Evolutionary conservation across 495 filamentous ascomycete genomes (phyloP), one percentile per base, ranked within the genome.

Genomic region (Penicillium fimorum): DNA sequence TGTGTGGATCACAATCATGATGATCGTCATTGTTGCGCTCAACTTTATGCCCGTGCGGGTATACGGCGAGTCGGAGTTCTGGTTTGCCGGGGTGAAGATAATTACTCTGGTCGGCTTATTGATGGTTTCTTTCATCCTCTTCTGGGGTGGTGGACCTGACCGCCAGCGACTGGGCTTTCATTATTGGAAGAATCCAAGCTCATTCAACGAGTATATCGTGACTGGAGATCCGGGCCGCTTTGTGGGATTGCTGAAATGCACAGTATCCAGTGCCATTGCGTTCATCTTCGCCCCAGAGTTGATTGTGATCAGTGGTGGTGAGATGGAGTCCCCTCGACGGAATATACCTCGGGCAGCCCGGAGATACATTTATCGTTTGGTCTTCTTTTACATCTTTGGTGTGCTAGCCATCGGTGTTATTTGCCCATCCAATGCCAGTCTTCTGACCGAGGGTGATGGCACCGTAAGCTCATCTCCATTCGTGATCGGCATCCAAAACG

Each of bases 361-460:
- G 42, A 84, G 90, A 53, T 89, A 90, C 52, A 93, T 96, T 71
- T 92, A 88, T 79, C 88, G 91, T 48, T 88, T 96, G 65, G 68
- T 87, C 51, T 82, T 95, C 75, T 95, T 96, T 78, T 96, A 95
- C 72, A 68, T 81, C 44, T 63, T 84, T 18, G 80, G 73, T 10
- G 77, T 78, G 4, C 71, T 86, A 35, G 78, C 78, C 2, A 84
- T 85, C 60, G 83, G 83, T 50, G 76, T 86, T 3, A 74, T 82
- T 40, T 76, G 82, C 50, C 76, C 76, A 0, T 76, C 72, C 44
- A 68, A 81, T 50, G 82, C 88, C 55, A 10, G 49, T 0, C 60
- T 67, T 17, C 79, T 93, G 22, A 78, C 89, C 13, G 70, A 73
- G 8, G 76, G 73, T 25, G 70, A 75, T 15, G 70, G 73, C 25